Evolutionary conservation across 495 filamentous ascomycete species (phyloP), one percentile per base, ranked within the genome.

Genomic region (Beverwykella pulmonaria): DNA sequence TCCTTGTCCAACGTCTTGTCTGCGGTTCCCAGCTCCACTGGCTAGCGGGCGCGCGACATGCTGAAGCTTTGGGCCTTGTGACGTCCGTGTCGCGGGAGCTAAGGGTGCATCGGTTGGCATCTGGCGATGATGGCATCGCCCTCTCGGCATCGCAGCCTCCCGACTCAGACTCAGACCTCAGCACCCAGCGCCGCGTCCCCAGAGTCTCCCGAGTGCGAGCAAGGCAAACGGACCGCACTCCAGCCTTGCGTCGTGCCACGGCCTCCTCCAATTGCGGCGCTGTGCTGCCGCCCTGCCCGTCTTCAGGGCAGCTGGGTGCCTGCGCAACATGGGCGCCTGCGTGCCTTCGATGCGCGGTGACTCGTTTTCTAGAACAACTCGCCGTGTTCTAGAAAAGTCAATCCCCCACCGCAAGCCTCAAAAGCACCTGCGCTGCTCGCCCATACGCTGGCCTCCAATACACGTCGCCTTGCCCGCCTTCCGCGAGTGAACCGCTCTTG

Each of bases 21-120:
- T 44, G 39, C 39, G 15, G 9, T 44, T n/a, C 39, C 6, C 39
- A 44, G 9, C 39, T 44, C 39, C 39, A 44, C 39, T 12, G 39
- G 39, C 39, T 44, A 44, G 39, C 39, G 39, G 39, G 39, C 39
- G 30, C 30, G 30, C n/a, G n/a, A n/a, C n/a, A 34, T 5, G 30
- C 15, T 15, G 53, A 47, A 56, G 61, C 61, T 64, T 64, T 46
- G 61, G 36, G 53, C 61, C 49, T 19, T 47, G 23, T 4, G 61
- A 30, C 6, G 61, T 64, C 61, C 61, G 61, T 64, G 61, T 56
- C n/a, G 61, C 61, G 61, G 50, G 61, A 64, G 61, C 61, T 64
- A 64, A 57, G 44, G 23, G n/a, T 6, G 23, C 7, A 17, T 47
- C 32, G 17, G 14, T 41, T 58, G 2, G 26, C 52, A 29, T 41